Conservation (phyloP, 441 rosid species). For the Flueggea neowawraea region DNA sequence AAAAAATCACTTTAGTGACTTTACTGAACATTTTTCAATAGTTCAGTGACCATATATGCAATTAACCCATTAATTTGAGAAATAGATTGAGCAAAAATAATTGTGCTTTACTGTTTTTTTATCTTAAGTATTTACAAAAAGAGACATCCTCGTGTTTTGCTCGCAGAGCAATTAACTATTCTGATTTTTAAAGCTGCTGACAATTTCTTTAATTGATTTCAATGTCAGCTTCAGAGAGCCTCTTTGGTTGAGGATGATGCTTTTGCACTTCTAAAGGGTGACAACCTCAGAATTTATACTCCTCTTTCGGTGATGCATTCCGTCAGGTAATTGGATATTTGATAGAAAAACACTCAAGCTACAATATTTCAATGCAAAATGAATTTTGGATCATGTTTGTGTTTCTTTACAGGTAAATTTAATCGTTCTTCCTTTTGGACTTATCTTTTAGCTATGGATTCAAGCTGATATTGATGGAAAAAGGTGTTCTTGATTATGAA, state of each 20-base stretch:
- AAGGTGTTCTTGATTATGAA: constrained; percentile 63
- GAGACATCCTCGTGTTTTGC: too few species aligned
- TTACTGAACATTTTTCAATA: too few species aligned
- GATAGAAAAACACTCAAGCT: too few species aligned
- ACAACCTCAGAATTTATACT: constrained; percentile 42
- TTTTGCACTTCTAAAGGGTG: constrained; percentile 64
- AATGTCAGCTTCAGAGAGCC: constrained; percentile 67
- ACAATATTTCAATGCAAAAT: neutral
- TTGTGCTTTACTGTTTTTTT: too few species aligned
- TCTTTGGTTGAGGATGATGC: constrained; percentile 56
- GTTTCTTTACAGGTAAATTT: constrained; percentile 48
- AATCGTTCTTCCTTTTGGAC: constrained; percentile 58
- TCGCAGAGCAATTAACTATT: neutral
- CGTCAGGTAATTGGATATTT: constrained; percentile 43
- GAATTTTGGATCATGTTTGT: constrained; percentile 10
- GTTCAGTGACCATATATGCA: too few species aligned
- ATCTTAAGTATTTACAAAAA: too few species aligned
- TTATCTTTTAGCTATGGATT: constrained; percentile 69
- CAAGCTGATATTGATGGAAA: constrained; percentile 68
- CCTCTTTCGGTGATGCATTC: constrained; percentile 73
- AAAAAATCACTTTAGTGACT: too few species aligned
- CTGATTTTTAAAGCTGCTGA: neutral
- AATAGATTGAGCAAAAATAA: too few species aligned
- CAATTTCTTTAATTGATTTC: constrained; percentile 22
- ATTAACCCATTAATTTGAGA: too few species aligned